Evolutionary conservation across 2,329 filamentous ascomycete species (phyloP).

Genomic region (Colletotrichum sp.): DNA sequence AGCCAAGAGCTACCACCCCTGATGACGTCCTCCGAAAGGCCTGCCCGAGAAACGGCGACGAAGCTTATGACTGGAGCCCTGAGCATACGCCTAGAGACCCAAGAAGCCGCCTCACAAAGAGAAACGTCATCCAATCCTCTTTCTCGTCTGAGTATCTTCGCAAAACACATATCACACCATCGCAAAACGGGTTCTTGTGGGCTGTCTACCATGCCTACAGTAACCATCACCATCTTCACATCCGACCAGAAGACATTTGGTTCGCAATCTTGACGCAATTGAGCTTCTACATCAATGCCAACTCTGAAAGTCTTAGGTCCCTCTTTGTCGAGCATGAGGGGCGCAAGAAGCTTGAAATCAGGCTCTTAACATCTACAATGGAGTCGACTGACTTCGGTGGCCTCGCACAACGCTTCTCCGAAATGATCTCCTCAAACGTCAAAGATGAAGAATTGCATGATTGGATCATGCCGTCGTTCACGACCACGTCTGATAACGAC

Average conservation of each 20-base stretch:
- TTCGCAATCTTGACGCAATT: conserved; percentile 55
- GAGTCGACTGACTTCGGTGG: too few relatives aligned
- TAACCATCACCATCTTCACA: conserved; percentile 46
- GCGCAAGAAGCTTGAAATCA: conserved; percentile 22
- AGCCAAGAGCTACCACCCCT: not conserved
- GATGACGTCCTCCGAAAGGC: not conserved
- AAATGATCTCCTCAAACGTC: conserved; percentile 44
- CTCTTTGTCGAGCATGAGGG: conserved; percentile 48
- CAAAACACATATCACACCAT: not conserved
- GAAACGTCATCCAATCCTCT: not conserved
- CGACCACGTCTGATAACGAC: conserved; percentile 53
- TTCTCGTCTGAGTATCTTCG: not conserved
- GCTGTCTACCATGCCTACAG: conserved; percentile 45
- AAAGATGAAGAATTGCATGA: conserved; percentile 41
- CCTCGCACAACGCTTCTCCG: conserved; percentile 40
- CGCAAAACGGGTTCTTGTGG: conserved; percentile 43
- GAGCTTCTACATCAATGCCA: conserved; percentile 48
- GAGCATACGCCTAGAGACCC: too few relatives aligned
- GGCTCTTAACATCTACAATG: too few relatives aligned
- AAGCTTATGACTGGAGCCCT: not conserved
- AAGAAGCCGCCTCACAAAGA: too few relatives aligned
- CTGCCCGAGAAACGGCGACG: fast-evolving
- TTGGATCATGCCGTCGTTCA: conserved; percentile 59
- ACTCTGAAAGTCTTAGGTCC: conserved; percentile 48
- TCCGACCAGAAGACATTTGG: conserved; percentile 61